Conservation (phyloP, 305 asterid genomes). For the Withania somnifera region DNA sequence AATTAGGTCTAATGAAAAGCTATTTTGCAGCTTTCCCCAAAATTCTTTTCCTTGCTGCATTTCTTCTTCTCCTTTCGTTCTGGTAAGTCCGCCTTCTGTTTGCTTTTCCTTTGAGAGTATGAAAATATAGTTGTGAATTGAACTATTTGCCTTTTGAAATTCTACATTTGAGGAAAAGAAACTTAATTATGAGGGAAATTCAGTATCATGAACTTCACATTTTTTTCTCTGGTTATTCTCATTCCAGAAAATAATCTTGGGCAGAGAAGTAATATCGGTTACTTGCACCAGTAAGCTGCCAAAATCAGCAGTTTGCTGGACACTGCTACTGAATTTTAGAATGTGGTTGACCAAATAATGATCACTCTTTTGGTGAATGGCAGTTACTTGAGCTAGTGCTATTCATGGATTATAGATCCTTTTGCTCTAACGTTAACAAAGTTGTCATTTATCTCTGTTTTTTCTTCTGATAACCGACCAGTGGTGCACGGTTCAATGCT, state of each 20-base stretch:
- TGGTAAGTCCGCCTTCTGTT: constrained; percentile 44
- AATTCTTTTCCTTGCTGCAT: constrained; percentile 68
- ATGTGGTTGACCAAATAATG: neutral
- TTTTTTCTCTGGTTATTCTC: neutral
- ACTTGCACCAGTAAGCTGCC: neutral
- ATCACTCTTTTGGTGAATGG: neutral
- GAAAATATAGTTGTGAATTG: neutral
- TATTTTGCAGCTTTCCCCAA: constrained; percentile 72
- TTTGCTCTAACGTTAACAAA: neutral
- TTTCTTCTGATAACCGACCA: neutral
- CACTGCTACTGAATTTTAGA: neutral
- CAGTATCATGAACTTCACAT: neutral
- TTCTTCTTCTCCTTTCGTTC: constrained; percentile 83
- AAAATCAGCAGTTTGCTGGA: neutral
- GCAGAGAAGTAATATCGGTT: neutral
- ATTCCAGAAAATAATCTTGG: neutral
- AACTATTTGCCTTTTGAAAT: neutral
- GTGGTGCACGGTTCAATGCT: neutral
- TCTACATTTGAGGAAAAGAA: neutral
- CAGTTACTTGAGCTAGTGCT: neutral
- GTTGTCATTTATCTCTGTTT: neutral
- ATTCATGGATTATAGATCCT: neutral
- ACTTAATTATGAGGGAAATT: neutral
- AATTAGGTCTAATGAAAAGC: constrained; percentile 6
- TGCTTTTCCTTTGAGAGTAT: neutral